These are phyloP conservation scores for Arthroderma sp. DNA, from an alignment of 2,329 filamentous ascomycete species.

Conservation along the genomic window DNA sequence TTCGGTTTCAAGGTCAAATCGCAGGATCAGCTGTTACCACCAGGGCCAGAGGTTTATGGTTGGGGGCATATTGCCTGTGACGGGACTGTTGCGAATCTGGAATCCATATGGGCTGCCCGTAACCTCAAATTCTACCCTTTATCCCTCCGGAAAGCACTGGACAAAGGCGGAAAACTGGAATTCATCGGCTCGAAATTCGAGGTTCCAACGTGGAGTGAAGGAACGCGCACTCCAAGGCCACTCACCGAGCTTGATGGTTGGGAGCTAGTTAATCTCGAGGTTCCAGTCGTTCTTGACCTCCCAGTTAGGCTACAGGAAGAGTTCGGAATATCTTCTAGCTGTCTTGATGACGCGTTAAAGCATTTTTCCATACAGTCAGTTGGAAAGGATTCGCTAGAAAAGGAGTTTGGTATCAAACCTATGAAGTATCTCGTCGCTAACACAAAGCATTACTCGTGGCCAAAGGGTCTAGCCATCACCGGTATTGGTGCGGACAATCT, in stretches of 20 bases:
- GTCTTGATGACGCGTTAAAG: not conserved
- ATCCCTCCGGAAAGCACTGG: constrained; percentile 20
- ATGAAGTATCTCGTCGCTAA: not conserved
- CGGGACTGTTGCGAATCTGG: constrained; percentile 32
- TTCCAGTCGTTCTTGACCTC: constrained; percentile 28
- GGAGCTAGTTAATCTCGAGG: constrained; percentile 35
- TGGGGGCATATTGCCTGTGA: constrained; percentile 38
- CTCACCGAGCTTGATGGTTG: constrained; percentile 28
- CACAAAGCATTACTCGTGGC: not conserved
- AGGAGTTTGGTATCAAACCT: constrained; percentile 5
- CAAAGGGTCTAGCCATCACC: constrained; percentile 24
- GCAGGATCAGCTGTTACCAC: not conserved
- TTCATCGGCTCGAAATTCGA: constrained; percentile 14
- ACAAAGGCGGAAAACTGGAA: not conserved
- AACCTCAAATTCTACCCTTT: constrained; percentile 38
- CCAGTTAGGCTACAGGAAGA: constrained; percentile 26
- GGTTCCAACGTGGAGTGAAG: constrained; percentile 18
- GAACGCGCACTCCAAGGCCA: constrained; percentile 15
- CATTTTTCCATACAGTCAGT: not conserved
- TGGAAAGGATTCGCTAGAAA: not conserved
- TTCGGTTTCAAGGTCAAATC: constrained; percentile 30
- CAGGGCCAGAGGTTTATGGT: constrained; percentile 13
- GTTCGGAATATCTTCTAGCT: constrained; percentile 24
- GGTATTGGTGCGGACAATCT: constrained; percentile 35
- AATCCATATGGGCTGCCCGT: constrained; percentile 35